phyloP scores from a whole-genome alignment of 2,329 filamentous ascomycete species.

The Diaporthe helianthi region DNA sequence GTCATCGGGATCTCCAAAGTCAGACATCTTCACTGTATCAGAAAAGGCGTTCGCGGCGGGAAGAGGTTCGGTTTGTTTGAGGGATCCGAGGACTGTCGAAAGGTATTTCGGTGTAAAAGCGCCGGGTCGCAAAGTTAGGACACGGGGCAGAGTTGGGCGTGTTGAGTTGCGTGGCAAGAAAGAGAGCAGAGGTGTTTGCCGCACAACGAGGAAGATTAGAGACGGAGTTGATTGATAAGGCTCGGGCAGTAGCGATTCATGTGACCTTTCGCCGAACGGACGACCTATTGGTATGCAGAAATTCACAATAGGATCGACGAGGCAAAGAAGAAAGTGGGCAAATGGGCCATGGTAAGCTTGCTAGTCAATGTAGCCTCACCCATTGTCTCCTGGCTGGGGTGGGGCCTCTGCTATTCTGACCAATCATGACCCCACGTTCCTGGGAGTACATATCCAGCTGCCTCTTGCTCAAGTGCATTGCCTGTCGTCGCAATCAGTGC shows the following conservation, averaged over 20 bases:
- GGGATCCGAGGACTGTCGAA: background rate
- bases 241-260: background rate
- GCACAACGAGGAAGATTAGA: background rate
- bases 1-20: slow-evolving; percentile 72
- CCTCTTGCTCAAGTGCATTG: background rate
- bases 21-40: slow-evolving; percentile 68
- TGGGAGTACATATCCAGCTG: background rate
- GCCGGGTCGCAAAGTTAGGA: background rate
- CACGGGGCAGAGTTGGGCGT: background rate
- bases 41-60: background rate
- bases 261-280: slow-evolving; percentile 4
- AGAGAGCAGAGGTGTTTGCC: slow-evolving; percentile 1
- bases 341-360: background rate
- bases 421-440: slow-evolving; percentile 9
- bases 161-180: slow-evolving; percentile 20
- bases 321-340: background rate
- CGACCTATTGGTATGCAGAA: slow-evolving; percentile 17
- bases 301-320: slow-evolving; percentile 26
- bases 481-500: background rate
- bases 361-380: slow-evolving; percentile 23
- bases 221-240: background rate
- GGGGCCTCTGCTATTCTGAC: background rate
- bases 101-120: background rate
- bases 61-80: background rate
- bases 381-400: slow-evolving; percentile 28